These are phyloP conservation scores for Paramarasmius palmivorus DNA, from an alignment of 1,284 basidiomycete genomes.

Conservation along the genomic window DNA sequence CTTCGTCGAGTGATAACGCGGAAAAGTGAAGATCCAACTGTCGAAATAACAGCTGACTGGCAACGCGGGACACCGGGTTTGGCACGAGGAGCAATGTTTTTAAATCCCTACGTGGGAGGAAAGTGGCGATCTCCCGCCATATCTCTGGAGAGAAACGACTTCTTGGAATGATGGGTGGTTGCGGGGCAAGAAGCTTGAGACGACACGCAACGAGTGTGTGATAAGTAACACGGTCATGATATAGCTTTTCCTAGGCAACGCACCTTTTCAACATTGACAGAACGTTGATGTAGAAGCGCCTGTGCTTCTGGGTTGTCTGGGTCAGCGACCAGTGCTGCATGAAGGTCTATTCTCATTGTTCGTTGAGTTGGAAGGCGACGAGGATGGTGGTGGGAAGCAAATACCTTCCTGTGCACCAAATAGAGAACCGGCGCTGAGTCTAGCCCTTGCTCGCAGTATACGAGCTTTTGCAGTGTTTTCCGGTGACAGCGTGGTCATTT, in stretches of 20 bases:
- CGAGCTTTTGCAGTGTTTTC: constrained; percentile 58
- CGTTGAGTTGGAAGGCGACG: background rate
- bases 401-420: constrained; percentile 67
- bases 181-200: constrained; percentile 21
- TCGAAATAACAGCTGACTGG: constrained; percentile 65
- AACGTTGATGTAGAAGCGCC: constrained; percentile 53
- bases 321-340: constrained; percentile 61
- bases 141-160: constrained; percentile 65
- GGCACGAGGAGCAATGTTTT: constrained; percentile 65
- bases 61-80: constrained; percentile 64
- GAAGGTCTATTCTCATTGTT: constrained; percentile 49
- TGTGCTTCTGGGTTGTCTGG: constrained; percentile 71
- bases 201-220: constrained; percentile 6
- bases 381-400: constrained; percentile 11
- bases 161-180: constrained; percentile 35
- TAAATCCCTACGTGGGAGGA: constrained; percentile 64
- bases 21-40: constrained; percentile 63
- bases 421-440: constrained; percentile 57
- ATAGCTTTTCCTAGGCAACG: constrained; percentile 5
- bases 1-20: constrained; percentile 28
- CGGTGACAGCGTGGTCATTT: constrained; percentile 53
- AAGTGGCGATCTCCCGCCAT: constrained; percentile 68
- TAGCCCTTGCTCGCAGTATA: constrained; percentile 62
- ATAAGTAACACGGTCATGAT: constrained; percentile 1
- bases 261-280: constrained; percentile 46